Percentiles rank a stretch among this genome's conserved stretches.
Conservation (phyloP, 2,329 filamentous ascomycete genomes). For the Rhytidhysteron rufulum region DNA sequence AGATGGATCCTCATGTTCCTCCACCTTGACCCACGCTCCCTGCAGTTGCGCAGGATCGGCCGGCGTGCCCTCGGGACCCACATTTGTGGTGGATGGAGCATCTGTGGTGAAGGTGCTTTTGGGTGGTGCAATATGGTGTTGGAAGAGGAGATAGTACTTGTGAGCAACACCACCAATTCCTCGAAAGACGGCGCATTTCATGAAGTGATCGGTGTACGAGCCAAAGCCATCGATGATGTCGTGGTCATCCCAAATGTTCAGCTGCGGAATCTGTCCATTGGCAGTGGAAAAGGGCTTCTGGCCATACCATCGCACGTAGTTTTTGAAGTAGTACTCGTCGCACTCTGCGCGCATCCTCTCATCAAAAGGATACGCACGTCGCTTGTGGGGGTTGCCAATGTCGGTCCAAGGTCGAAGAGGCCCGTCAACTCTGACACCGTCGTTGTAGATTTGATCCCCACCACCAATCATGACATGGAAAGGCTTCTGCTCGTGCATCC, state of each 20-base stretch:
- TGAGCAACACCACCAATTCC: conserved; percentile 58
- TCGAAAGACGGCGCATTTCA: conserved; percentile 62
- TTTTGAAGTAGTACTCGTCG: conserved; percentile 60
- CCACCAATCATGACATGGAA: conserved; percentile 78
- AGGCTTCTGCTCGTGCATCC: conserved; percentile 55
- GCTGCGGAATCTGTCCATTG: conserved; percentile 60
- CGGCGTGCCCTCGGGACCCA: conserved; percentile 48
- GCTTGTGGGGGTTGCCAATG: conserved; percentile 58
- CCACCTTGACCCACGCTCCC: conserved; percentile 66
- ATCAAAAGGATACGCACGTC: conserved; percentile 59
- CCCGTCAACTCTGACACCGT: conserved; percentile 77
- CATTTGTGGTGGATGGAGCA: conserved; percentile 51
- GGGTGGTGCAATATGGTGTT: conserved; percentile 78
- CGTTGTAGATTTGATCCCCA: conserved; percentile 79
- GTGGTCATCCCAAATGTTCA: conserved; percentile 64
- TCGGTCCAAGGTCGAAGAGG: conserved; percentile 67
- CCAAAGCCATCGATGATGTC: conserved; percentile 67
- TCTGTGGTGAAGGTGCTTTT: conserved; percentile 81
- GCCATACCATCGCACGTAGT: conserved; percentile 65
- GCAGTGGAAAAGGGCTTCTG: conserved; percentile 59
- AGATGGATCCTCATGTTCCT: conserved; percentile 59
- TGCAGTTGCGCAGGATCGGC: conserved; percentile 68
- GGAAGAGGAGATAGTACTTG: conserved; percentile 64
- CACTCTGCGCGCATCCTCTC: conserved; percentile 59
- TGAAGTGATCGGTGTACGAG: conserved; percentile 64